These are phyloP conservation scores for Naumovozyma baii DNA, from an alignment of 805 yeast species.

Conservation along the genomic window DNA sequence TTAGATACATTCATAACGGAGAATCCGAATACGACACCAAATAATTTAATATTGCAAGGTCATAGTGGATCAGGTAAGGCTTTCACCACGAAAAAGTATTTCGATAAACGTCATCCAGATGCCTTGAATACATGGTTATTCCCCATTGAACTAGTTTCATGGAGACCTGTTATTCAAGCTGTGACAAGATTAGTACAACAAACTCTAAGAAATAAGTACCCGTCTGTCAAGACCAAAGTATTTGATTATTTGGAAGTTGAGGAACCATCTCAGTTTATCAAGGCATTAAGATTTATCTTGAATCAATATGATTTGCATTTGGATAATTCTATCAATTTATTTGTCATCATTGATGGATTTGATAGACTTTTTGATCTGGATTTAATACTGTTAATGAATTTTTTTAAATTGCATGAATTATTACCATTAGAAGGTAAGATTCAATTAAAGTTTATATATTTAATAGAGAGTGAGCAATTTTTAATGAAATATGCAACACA, in stretches of 20 bases:
- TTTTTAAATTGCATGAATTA: constrained; percentile 21
- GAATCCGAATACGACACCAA: constrained; percentile 16
- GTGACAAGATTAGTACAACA: constrained; percentile 19
- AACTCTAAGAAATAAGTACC: constrained; percentile 11
- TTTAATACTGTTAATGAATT: constrained; percentile 19
- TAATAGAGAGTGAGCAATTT: constrained; percentile 18
- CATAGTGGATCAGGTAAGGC: constrained; percentile 26
- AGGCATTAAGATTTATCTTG: constrained; percentile 7
- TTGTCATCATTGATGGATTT: constrained; percentile 25
- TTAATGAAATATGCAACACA: constrained; percentile 21
- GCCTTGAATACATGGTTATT: constrained; percentile 15
- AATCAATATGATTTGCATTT: constrained; percentile 7
- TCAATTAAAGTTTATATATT: constrained; percentile 20
- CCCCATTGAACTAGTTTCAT: constrained; percentile 25
- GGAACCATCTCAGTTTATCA: constrained; percentile 21
- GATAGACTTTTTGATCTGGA: constrained; percentile 28
- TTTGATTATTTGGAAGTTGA: constrained; percentile 27
- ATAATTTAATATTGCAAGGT: constrained; percentile 25
- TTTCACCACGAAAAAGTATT: constrained; percentile 13
- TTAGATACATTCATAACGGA: constrained; percentile 15
- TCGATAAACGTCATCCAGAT: constrained; percentile 8
- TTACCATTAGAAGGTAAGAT: constrained; percentile 11
- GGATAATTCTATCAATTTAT: constrained; percentile 8
- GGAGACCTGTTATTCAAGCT: constrained; percentile 28
- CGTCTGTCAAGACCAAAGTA: constrained; percentile 13